Percentiles rank a stretch among this genome's conserved stretches.
Conservation (phyloP, 768 basidiomycete species). For the Collybia sp. region DNA sequence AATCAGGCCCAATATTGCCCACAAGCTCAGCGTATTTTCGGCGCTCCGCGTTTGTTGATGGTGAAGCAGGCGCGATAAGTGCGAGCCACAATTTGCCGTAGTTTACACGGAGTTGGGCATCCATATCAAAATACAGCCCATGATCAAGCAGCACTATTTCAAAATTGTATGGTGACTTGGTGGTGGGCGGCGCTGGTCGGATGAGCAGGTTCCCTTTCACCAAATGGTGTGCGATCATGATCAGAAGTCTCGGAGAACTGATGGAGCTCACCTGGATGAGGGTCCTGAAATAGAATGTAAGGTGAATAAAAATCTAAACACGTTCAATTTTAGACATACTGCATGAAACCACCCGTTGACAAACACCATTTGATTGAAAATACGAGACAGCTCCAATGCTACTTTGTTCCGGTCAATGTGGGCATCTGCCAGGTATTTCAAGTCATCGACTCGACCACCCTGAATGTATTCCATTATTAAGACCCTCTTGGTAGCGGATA, state of each 20-base stretch:
- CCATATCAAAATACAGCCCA: constrained; percentile 90
- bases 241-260: neutral
- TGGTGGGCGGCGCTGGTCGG: constrained; percentile 56
- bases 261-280: constrained; percentile 63
- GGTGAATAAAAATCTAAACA: constrained; percentile 4
- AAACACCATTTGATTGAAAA: constrained; percentile 96
- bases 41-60: constrained; percentile 59
- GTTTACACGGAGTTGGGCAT: constrained; percentile 72
- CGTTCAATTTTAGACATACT: constrained; percentile 33
- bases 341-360: constrained; percentile 89
- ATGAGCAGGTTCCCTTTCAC: constrained; percentile 82
- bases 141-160: constrained; percentile 95
- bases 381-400: constrained; percentile 81
- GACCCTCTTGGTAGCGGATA: constrained; percentile 78
- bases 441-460: constrained; percentile 85
- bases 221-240: neutral
- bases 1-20: constrained; percentile 84
- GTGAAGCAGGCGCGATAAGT: constrained; percentile 70
- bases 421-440: constrained; percentile 74
- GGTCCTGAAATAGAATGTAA: constrained; percentile 54
- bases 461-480: constrained; percentile 94
- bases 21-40: constrained; percentile 87
- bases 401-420: constrained; percentile 93
- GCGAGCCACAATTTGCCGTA: constrained; percentile 90
- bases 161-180: constrained; percentile 87